phyloP scores from a whole-genome alignment of 129 eudicot genomes.

The Lonicera japonica region DNA sequence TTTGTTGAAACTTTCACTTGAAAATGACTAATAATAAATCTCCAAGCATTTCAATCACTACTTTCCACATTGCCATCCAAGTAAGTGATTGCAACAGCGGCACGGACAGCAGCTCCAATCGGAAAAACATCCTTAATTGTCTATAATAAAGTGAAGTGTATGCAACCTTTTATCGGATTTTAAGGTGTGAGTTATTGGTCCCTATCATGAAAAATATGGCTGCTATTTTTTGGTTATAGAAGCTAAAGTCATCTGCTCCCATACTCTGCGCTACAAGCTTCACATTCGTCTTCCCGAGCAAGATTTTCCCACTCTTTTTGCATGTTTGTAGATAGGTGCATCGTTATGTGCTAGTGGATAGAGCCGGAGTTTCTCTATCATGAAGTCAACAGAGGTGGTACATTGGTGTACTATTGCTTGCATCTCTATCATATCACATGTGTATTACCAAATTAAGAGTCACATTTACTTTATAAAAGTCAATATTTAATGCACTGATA shows the following conservation, averaged over 20 bases:
- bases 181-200: conserved; percentile 22
- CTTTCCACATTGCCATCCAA: conserved; percentile 21
- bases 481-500: too few species aligned
- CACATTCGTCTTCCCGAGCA: conserved; percentile 50
- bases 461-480: not conserved
- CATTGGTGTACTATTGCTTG: conserved; percentile 57
- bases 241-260: conserved; percentile 70
- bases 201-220: conserved; percentile 45
- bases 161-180: conserved; percentile 22
- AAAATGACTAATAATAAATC: too few species aligned
- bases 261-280: conserved; percentile 14
- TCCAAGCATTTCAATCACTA: not conserved
- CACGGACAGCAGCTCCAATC: conserved; percentile 64
- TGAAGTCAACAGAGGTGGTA: conserved; percentile 40
- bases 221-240: conserved; percentile 47
- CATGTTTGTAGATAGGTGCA: conserved; percentile 37
- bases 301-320: conserved; percentile 34
- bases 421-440: conserved; percentile 48
- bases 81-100: conserved; percentile 57
- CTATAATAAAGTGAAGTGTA: conserved; percentile 40
- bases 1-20: too few species aligned
- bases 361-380: conserved; percentile 36
- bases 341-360: conserved; percentile 45
- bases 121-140: conserved; percentile 54
- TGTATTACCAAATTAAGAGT: too few species aligned